Evolutionary conservation across 140 eudicot species (phyloP), one percentile per base, ranked within the genome.

Genomic region (Eryngium alpinum): DNA sequence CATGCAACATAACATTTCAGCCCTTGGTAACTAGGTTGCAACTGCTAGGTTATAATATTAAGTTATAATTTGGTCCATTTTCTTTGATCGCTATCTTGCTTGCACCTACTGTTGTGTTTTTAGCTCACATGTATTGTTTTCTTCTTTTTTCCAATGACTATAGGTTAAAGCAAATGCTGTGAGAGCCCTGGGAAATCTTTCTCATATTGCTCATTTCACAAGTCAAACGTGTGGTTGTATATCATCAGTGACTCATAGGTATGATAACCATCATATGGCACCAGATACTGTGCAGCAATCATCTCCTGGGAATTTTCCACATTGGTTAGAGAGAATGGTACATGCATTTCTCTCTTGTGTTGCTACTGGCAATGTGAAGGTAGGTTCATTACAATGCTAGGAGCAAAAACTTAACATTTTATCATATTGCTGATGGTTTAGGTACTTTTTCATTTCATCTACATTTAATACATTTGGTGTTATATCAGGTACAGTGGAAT

Each of bases 91-190:
- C 28, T 16, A 31, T 34, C n/a, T 11, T 19, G 46, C 5, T 72
- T 44, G 72, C 17, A 24, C 28, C 50, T 29, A 18, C 32, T 27
- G 44, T 57, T 27, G 44, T 57, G 60, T 67, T 33, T 17, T 15
- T 25, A 32, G 49, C 76, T 72, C 84, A 50, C 24, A 29, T 27
- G 29, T 62, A 65, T 72, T 46, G 0, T 16, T n/a, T 80, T 77
- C 34, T 73, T 59, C 31, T 10, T 51, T 9, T 14, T 24, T 32
- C 46, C 14, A 38, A 19, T 81, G 73, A 57, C 78, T 18, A 44
- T 81, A 95, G 99, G 84, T 96, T 62, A 96, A 96, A 89, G 97
- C 99, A 83, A 96, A 96, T 89, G 98, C 98, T 53, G 99, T 96
- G 67, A 90, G 99, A 81, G 98, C 97, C 51, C 89, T 96, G 21